Evolutionary conservation across 768 basidiomycete genomes (phyloP).

Genomic region (Mycena crocata): DNA sequence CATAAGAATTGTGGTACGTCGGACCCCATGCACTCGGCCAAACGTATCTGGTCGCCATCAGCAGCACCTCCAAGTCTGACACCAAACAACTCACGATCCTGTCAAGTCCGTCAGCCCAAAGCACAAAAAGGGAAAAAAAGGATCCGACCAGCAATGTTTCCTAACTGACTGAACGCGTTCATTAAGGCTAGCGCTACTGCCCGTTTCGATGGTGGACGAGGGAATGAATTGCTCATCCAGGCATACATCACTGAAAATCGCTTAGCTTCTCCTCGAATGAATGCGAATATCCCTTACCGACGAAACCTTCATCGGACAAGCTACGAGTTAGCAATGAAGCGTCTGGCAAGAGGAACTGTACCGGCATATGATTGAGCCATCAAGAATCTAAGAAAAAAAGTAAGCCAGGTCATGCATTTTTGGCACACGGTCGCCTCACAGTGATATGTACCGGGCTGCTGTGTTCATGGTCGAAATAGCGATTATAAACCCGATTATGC

Average conservation of each 20-base stretch:
- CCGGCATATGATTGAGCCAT: conserved; percentile 83
- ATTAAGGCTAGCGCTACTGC: conserved; percentile 77
- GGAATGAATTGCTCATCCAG: conserved; percentile 66
- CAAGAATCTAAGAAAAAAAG: conserved; percentile 62
- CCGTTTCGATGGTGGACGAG: conserved; percentile 83
- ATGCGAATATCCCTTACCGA: neutral
- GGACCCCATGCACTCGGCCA: conserved; percentile 79
- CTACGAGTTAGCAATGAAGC: no score
- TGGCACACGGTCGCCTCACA: conserved; percentile 54
- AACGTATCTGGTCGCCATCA: conserved; percentile 61
- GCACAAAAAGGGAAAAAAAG: neutral
- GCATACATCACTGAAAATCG: conserved; percentile 66
- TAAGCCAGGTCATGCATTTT: neutral
- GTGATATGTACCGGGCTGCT: conserved; percentile 74
- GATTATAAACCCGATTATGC: conserved; percentile 80
- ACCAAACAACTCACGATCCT: conserved; percentile 66
- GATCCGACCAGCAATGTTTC: conserved; percentile 72
- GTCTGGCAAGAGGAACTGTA: no score
- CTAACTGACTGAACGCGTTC: conserved; percentile 83
- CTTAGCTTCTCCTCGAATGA: conserved; percentile 29
- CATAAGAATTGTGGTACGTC: conserved; percentile 74
- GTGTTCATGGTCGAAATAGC: conserved; percentile 78
- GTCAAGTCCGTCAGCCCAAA: neutral
- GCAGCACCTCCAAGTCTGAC: conserved; percentile 19
- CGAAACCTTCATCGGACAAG: no score